Evolutionary conservation across 768 basidiomycete genomes (phyloP).

Genomic region (Lenzites betulinus): DNA sequence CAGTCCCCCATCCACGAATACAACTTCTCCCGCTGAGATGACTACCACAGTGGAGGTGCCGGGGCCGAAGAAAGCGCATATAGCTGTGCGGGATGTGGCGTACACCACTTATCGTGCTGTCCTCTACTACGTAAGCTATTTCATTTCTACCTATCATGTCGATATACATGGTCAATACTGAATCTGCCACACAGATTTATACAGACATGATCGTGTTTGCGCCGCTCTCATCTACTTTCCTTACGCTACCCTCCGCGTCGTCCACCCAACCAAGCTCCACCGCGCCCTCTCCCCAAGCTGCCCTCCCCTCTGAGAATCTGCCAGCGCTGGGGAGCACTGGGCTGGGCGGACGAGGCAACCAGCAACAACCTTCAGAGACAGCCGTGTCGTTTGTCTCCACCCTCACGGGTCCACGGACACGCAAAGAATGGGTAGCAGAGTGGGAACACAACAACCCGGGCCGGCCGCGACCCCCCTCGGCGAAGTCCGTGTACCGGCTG

Average conservation of each 20-base stretch:
- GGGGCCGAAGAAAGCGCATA: constrained; percentile 54
- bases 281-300: constrained; percentile 13
- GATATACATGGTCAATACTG: background rate
- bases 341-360: constrained; percentile 15
- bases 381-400: background rate
- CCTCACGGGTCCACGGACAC: constrained; percentile 35
- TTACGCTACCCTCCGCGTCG: constrained; percentile 26
- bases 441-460: constrained; percentile 65
- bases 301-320: constrained; percentile 39
- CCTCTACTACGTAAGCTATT: constrained; percentile 66
- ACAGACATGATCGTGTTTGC: constrained; percentile 85
- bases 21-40: background rate
- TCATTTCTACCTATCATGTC: background rate
- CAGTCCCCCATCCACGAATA: background rate
- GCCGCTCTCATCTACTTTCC: constrained; percentile 75
- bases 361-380: constrained; percentile 22
- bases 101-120: constrained; percentile 66
- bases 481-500: constrained; percentile 81
- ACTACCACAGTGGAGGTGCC: constrained; percentile 16
- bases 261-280: constrained; percentile 6
- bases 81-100: constrained; percentile 58
- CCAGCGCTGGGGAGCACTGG: constrained; percentile 26
- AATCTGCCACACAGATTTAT: constrained; percentile 56
- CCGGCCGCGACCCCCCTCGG: constrained; percentile 73
- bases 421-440: constrained; percentile 71